Evolutionary conservation across 805 yeast species (phyloP), one percentile per base, ranked within the genome.

Genomic region (Priceomyces melissophilus): DNA sequence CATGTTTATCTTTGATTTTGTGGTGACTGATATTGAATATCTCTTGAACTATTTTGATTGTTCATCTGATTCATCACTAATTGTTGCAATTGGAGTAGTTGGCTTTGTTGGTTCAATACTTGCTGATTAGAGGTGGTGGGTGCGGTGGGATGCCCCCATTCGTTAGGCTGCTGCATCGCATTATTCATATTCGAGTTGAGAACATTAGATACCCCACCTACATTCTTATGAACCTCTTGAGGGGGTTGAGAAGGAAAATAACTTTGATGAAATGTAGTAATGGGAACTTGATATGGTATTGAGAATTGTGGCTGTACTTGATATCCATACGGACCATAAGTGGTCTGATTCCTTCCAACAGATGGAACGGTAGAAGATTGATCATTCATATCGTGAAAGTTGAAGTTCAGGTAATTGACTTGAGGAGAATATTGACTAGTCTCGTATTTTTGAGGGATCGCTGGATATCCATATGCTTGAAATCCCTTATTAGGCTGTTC

Each of bases 391-490:
- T 20, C 8, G 4, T 20, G 25, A 8, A 8, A 20, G 25, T 20
- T 20, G 8, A 5, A 8, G 8, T 20, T 20, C 25, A 20, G 8
- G 25, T 20, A 20, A 4, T 4, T 8, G 8, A 8, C 25, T 20
- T 20, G 25, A 8, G 8, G 25, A 8, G 8, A 4, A 20, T 20
- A 20, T 8, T 20, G 25, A 20, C 8, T 8, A 20, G 4, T 20
- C 7, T 4, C 4, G 25, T 20, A 8, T 20, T 20, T 4, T 20
- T 20, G 25, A 5, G 25, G 4, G 4, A 29, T 10, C 10, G 45
- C 47, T 3, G 54, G 52, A 35, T 58, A 53, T 2, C 56, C 58
- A 35, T 53, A 54, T 6, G 58, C 40, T 43, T 53, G 59, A 32
- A 45, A 54, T 41, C 49, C 46, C 30, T 53, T 50, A 20, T 17